Evolutionary conservation across 495 filamentous ascomycete species (phyloP).

Genomic region (Aspergillus biplanus): DNA sequence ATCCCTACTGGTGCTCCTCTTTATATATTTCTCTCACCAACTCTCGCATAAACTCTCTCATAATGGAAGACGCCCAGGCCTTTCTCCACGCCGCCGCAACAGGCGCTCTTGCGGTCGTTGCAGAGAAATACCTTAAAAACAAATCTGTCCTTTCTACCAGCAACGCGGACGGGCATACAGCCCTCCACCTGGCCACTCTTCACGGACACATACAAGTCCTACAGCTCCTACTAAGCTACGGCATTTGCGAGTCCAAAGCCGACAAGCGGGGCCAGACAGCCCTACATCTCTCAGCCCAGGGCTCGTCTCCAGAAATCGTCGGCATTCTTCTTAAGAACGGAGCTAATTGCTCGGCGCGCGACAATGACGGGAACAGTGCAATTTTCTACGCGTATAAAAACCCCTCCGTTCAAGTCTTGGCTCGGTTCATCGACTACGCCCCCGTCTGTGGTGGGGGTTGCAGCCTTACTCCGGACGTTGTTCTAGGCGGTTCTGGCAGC

Average conservation of each 20-base stretch:
- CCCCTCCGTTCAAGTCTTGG: background rate
- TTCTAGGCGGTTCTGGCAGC: background rate
- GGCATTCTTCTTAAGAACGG: conserved; percentile 7
- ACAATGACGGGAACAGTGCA: conserved; percentile 11
- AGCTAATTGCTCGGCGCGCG: conserved; percentile 2
- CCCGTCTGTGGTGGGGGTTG: conserved; percentile 11
- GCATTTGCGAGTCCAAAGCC: background rate
- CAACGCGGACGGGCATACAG: conserved; percentile 9
- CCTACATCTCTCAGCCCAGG: conserved; percentile 17
- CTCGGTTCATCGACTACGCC: conserved; percentile 9
- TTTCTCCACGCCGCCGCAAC: conserved; percentile 18
- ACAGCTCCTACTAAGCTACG: conserved; percentile 9
- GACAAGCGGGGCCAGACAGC: conserved; percentile 17
- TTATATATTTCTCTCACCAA: background rate
- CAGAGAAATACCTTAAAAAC: background rate
- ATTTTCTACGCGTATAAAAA: conserved; percentile 23
- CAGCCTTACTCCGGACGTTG: conserved; percentile 16
- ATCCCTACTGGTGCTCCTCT: too few relatives aligned
- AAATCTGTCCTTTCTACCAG: conserved; percentile 9
- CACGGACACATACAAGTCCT: conserved; percentile 1
- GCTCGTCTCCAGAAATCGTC: background rate
- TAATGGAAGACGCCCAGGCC: background rate
- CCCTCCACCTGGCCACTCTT: conserved; percentile 17
- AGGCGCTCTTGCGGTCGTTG: conserved; percentile 10
- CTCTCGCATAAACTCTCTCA: background rate